Evolutionary conservation across 306 rosid genomes (phyloP).

Genomic region (Casuarina cunninghamiana): DNA sequence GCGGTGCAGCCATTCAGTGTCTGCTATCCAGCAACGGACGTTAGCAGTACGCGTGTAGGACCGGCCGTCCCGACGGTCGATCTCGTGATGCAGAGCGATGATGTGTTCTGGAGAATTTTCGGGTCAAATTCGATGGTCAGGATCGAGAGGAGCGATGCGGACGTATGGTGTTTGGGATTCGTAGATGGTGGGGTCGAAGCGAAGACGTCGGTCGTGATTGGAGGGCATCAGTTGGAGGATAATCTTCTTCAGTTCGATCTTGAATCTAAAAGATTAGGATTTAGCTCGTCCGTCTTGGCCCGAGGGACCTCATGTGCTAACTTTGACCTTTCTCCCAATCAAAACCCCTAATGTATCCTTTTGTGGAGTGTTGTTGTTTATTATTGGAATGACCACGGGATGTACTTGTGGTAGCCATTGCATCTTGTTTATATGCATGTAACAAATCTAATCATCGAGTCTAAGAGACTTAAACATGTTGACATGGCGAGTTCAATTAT

Average conservation of each 20-base stretch:
- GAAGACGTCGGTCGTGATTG: slow-evolving; percentile 52
- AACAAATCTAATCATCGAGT: too few relatives aligned
- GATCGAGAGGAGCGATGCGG: slow-evolving; percentile 33
- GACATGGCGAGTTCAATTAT: too few relatives aligned
- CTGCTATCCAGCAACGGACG: slow-evolving; percentile 32
- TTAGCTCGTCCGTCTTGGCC: slow-evolving; percentile 38
- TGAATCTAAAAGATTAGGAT: slow-evolving; percentile 44
- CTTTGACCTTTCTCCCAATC: slow-evolving; percentile 26
- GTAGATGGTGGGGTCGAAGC: slow-evolving; percentile 50
- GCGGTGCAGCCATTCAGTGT: slow-evolving; percentile 37
- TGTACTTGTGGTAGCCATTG: too few relatives aligned
- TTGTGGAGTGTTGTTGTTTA: too few relatives aligned
- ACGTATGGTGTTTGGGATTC: slow-evolving; percentile 56
- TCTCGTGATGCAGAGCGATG: slow-evolving; percentile 48
- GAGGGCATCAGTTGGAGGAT: slow-evolving; percentile 67
- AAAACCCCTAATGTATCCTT: not conserved
- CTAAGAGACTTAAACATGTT: too few relatives aligned
- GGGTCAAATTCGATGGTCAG: slow-evolving; percentile 64
- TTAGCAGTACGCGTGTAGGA: slow-evolving; percentile 43
- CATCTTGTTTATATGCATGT: too few relatives aligned
- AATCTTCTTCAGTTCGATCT: slow-evolving; percentile 63
- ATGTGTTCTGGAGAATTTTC: slow-evolving; percentile 51
- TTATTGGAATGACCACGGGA: too few relatives aligned
- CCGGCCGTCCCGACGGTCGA: slow-evolving; percentile 56
- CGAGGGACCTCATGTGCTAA: slow-evolving; percentile 27